Conservation (phyloP, 2,329 filamentous ascomycete genomes). For the Ascochyta lentis region DNA sequence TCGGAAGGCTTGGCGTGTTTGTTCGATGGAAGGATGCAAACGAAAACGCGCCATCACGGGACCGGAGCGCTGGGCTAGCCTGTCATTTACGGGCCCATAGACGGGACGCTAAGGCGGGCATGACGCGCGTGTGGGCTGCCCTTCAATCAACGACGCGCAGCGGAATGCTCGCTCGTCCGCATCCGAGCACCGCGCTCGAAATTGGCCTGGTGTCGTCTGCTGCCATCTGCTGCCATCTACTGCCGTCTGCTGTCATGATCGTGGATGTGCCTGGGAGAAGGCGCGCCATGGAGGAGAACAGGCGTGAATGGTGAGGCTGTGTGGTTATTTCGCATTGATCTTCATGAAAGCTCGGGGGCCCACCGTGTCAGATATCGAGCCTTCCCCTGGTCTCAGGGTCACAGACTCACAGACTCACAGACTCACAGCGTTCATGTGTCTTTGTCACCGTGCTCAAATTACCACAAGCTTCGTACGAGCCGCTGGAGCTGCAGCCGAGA, state of each 20-base stretch:
- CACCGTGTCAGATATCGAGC: conserved; percentile 8
- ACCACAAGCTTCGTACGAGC: conserved; percentile 15
- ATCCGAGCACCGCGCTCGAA: conserved; percentile 17
- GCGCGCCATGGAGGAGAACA: background rate
- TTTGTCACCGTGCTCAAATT: conserved; percentile 6
- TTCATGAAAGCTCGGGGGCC: conserved; percentile 5
- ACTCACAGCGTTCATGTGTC: background rate
- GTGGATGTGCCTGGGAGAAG: background rate
- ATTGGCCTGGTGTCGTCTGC: background rate
- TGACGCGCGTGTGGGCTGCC: conserved; percentile 5
- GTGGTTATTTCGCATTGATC: conserved; percentile 22
- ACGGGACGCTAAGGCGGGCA: conserved; percentile 7
- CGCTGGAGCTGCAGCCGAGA: background rate
- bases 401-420: too few species aligned
- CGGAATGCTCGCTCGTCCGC: conserved; percentile 26
- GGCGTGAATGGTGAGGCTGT: conserved; percentile 8
- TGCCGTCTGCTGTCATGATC: too few species aligned
- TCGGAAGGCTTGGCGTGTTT: conserved; percentile 9
- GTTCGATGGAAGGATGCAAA: background rate
- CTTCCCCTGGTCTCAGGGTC: background rate
- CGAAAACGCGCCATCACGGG: background rate
- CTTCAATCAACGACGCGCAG: conserved; percentile 19
- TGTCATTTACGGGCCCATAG: conserved; percentile 25
- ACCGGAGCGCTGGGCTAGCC: background rate
- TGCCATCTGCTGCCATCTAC: too few species aligned